Evolutionary conservation across 805 yeast species (phyloP).

Genomic region (Dipodascopsis tothii): DNA sequence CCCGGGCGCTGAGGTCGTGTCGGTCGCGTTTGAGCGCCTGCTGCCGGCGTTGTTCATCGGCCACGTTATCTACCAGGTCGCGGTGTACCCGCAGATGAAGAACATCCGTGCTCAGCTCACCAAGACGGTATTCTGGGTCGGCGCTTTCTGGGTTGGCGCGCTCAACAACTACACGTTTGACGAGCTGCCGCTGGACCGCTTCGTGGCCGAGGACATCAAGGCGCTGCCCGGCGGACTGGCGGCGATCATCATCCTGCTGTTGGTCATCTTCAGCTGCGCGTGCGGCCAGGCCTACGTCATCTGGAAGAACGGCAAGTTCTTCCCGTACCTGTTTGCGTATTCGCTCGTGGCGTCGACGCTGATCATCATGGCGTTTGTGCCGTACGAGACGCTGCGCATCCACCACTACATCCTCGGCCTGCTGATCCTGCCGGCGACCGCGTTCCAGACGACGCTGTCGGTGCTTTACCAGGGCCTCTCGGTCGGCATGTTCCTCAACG

Average conservation of each 20-base stretch:
- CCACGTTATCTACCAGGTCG: slow-evolving; percentile 58
- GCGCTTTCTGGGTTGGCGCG: slow-evolving; percentile 75
- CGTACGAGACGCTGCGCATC: slow-evolving; percentile 65
- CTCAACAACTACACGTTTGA: slow-evolving; percentile 85
- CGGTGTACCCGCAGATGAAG: slow-evolving; percentile 24
- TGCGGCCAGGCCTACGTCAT: slow-evolving; percentile 66
- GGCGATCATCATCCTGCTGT: slow-evolving; percentile 49
- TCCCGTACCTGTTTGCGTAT: slow-evolving; percentile 52
- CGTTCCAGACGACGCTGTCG: slow-evolving; percentile 36
- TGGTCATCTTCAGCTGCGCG: slow-evolving; percentile 47
- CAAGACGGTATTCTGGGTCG: slow-evolving; percentile 58
- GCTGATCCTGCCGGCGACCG: slow-evolving; percentile 77
- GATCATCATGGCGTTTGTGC: slow-evolving; percentile 42
- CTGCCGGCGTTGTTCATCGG: slow-evolving; percentile 68
- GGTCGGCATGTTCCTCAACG: slow-evolving; percentile 72
- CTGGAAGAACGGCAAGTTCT: slow-evolving; percentile 59
- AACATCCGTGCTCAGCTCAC: slow-evolving; percentile 29
- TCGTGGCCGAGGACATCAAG: slow-evolving; percentile 62
- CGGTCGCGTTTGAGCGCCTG: slow-evolving; percentile 64
- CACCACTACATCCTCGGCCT: slow-evolving; percentile 67
- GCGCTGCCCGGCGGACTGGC: slow-evolving; percentile 69
- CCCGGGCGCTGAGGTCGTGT: slow-evolving; percentile 52
- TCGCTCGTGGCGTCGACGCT: slow-evolving; percentile 39
- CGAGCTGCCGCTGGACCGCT: slow-evolving; percentile 76
- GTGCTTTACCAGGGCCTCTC: slow-evolving; percentile 76